Base-by-base conservation (phyloP, 73 alveolate genomes). In the Paramecium octaurelia region DNA sequence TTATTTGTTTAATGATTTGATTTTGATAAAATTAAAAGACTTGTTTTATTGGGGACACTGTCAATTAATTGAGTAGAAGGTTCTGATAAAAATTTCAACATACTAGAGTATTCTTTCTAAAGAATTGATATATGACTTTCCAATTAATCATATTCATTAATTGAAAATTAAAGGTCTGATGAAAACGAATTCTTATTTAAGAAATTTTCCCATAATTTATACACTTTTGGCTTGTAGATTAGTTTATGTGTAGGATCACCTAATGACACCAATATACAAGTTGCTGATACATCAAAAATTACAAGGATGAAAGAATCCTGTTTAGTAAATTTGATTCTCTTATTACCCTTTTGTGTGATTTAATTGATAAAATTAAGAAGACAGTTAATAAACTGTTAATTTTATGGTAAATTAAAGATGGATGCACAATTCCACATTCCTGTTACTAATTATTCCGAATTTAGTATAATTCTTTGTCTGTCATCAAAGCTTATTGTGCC, bases 241-340 rank as follows among this genome's bases (percentile, higher is more conserved):
- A 42, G 10, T 44, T 40, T 20, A 0, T 20, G 18, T n/a, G 18
- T 42, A 6, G 34, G 48, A 18, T 42, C 48, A 20, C 75, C 75
- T 20, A 43, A 23, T 12, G 29, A 8, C n/a, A 80, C 70, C 16
- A 80, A 46, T 10, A 44, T 31, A n/a, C 73, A 80, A 12, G 91
- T 80, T 8, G 91, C 64, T 9, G 43, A 21, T 16, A 44, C 21
- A 31, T 23, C 91, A 11, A 80, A 80, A 20, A 14, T 42, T 0
- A 80, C 57, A 5, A 80, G 42, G 6, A 80, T 40, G 12, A 80
- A 80, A 6, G 91, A 80, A 35, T 34, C 58, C 7, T 80, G 7
- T 40, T 80, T 42, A 80, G 75, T 80, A 35, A 80, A 80, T 44
- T 42, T 80, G n/a, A 80, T 80, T 46, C 57, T 80, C 91, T 80